Evolutionary conservation across 768 basidiomycete species (phyloP).

Genomic region (Pisolithus albus): DNA sequence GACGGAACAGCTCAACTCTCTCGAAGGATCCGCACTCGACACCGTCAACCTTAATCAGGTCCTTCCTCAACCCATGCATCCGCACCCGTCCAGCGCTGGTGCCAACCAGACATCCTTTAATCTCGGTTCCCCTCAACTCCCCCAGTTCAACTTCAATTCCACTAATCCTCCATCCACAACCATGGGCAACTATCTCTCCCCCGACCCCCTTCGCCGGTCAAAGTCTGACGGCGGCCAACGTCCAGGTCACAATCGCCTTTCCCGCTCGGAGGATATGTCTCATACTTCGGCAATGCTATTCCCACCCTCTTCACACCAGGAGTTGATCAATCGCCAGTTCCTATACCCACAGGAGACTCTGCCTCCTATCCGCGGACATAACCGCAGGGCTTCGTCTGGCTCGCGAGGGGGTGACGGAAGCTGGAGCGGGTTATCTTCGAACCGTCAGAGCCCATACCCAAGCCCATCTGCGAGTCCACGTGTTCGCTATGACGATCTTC

Average conservation of each 20-base stretch:
- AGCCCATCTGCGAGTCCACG: constrained; percentile 62
- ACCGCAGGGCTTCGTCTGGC: constrained; percentile 36
- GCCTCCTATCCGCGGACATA: constrained; percentile 35
- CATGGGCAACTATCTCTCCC: constrained; percentile 35
- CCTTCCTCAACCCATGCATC: constrained; percentile 22
- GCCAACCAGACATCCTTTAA: constrained; percentile 22
- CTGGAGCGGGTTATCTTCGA: constrained; percentile 31
- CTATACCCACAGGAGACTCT: constrained; percentile 35
- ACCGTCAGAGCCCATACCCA: constrained; percentile 57
- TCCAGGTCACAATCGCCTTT: constrained; percentile 42
- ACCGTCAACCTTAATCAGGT: constrained; percentile 26
- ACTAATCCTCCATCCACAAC: constrained; percentile 21
- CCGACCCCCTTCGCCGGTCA: constrained; percentile 39
- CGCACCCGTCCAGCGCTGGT: constrained; percentile 19
- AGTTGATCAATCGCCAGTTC: constrained; percentile 38
- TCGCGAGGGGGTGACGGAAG: constrained; percentile 25
- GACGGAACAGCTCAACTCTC: constrained; percentile 28
- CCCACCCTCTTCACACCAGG: constrained; percentile 34
- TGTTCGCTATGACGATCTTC: constrained; percentile 46
- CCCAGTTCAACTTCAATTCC: constrained; percentile 32
- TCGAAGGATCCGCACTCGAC: constrained; percentile 34
- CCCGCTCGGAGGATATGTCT: constrained; percentile 58
- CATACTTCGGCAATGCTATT: constrained; percentile 23
- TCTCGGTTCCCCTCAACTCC: constrained; percentile 17
- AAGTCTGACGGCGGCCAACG: constrained; percentile 40